Evolutionary conservation across 2,329 filamentous ascomycete species (phyloP).

Genomic region (Cordyceps militaris): DNA sequence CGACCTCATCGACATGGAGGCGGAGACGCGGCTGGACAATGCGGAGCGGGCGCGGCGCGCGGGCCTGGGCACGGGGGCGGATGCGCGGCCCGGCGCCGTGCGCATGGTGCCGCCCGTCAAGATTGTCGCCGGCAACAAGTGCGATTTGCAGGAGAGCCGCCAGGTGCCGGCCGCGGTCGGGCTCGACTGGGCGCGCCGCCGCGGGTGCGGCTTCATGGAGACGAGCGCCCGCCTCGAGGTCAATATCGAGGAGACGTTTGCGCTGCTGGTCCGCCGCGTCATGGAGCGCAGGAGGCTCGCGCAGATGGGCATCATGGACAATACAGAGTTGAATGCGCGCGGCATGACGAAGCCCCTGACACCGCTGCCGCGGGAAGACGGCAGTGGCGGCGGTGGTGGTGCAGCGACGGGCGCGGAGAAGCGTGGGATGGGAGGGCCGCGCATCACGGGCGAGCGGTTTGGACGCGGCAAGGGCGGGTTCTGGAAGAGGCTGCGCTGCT

Average conservation of each 20-base stretch:
- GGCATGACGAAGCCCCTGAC: slow-evolving; percentile 53
- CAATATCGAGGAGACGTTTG: slow-evolving; percentile 86
- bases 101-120: slow-evolving; percentile 61
- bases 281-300: slow-evolving; percentile 49
- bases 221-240: slow-evolving; percentile 77
- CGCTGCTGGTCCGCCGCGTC: slow-evolving; percentile 56
- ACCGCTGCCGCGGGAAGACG: slow-evolving; percentile 34
- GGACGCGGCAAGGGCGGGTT: slow-evolving; percentile 40
- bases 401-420: slow-evolving; percentile 32
- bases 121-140: slow-evolving; percentile 82
- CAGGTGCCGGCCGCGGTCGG: slow-evolving; percentile 64
- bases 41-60: slow-evolving; percentile 44
- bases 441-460: slow-evolving; percentile 35
- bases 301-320: slow-evolving; percentile 37
- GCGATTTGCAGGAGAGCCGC: slow-evolving; percentile 65
- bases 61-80: slow-evolving; percentile 20
- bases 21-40: slow-evolving; percentile 60
- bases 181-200: slow-evolving; percentile 67
- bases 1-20: slow-evolving; percentile 77
- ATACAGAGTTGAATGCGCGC: slow-evolving; percentile 38
- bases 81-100: slow-evolving; percentile 13
- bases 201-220: slow-evolving; percentile 82
- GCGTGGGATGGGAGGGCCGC: slow-evolving; percentile 39
- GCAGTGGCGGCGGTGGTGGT: slow-evolving; percentile 19
- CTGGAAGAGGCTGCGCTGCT: slow-evolving; percentile 51